These are phyloP conservation scores for Fragilariopsis cylindrus DNA, from an alignment of 108 stramenopile genomes.

Conservation along the genomic window DNA sequence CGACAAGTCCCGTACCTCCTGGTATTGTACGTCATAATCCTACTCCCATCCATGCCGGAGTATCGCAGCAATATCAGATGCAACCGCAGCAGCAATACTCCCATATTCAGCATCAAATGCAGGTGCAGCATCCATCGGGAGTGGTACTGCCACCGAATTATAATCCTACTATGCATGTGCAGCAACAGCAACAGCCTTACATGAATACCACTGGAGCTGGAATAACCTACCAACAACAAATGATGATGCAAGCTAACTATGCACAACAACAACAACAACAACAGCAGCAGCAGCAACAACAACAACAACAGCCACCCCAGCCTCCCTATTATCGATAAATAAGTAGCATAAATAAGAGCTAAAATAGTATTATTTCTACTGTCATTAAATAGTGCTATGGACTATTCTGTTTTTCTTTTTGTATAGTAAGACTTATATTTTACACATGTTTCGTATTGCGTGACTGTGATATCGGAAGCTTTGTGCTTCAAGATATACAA, in stretches of 20 bases:
- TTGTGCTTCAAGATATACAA: too few relatives aligned
- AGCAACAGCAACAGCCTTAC: background rate
- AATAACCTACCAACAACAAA: constrained; percentile 10
- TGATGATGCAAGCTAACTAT: constrained; percentile 12
- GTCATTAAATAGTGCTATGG: too few relatives aligned
- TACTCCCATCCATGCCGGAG: background rate
- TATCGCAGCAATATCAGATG: background rate
- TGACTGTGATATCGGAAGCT: too few relatives aligned
- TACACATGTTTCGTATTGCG: too few relatives aligned
- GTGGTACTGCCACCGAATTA: constrained; percentile 10
- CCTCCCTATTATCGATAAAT: constrained; percentile 13
- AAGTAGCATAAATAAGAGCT: too few relatives aligned
- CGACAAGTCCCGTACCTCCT: background rate
- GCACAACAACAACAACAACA: constrained; percentile 16
- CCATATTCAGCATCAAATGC: background rate
- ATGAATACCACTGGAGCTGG: background rate
- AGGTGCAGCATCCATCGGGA: background rate
- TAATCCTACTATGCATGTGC: background rate
- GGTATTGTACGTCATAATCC: background rate
- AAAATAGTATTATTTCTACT: too few relatives aligned
- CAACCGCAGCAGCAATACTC: background rate
- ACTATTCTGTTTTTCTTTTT: too few relatives aligned
- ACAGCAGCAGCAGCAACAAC: too few relatives aligned
- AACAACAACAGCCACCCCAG: constrained; percentile 10
- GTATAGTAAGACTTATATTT: too few relatives aligned